These are phyloP conservation scores for Termitomyces sp. DNA, from an alignment of 768 basidiomycete species.

Conservation along the genomic window DNA sequence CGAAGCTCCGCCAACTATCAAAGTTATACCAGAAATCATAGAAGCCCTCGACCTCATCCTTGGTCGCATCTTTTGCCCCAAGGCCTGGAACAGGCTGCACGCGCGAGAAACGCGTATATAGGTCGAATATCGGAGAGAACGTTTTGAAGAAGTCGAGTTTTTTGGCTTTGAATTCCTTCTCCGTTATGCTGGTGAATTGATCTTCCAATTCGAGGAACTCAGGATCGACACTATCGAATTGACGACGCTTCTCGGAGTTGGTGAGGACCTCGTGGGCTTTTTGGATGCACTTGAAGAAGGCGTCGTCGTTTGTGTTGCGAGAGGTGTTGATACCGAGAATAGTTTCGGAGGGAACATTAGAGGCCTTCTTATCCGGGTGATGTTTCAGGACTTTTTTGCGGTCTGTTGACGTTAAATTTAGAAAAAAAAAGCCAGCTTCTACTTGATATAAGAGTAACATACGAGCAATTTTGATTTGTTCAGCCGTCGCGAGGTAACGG, in stretches of 20 bases:
- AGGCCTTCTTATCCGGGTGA: conserved; percentile 93
- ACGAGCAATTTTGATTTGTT: conserved; percentile 97
- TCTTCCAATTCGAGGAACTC: conserved; percentile 66
- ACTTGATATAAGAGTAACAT: conserved; percentile 26
- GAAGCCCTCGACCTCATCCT: conserved; percentile 84
- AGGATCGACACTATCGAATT: conserved; percentile 96
- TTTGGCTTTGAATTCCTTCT: conserved; percentile 54
- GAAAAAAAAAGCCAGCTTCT: neutral
- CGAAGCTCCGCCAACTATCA: conserved; percentile 96
- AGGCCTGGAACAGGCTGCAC: conserved; percentile 78
- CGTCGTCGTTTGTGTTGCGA: conserved; percentile 90
- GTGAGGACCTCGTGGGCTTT: conserved; percentile 96
- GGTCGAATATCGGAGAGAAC: conserved; percentile 80
- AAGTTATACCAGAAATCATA: conserved; percentile 99
- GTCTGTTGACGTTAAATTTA: conserved; percentile 40
- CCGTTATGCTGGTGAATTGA: conserved; percentile 58
- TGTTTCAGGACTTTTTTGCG: conserved; percentile 96
- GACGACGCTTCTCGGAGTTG: conserved; percentile 79
- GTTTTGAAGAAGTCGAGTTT: conserved; percentile 64
- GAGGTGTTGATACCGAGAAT: conserved; percentile 48
- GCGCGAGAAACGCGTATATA: conserved; percentile 91
- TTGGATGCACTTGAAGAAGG: conserved; percentile 99
- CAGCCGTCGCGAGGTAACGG: conserved; percentile 79
- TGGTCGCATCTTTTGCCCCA: conserved; percentile 63
- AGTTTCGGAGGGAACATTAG: conserved; percentile 23